These are phyloP conservation scores for Xanthoparmelia taractica DNA, from an alignment of 495 filamentous ascomycete genomes.

Conservation along the genomic window DNA sequence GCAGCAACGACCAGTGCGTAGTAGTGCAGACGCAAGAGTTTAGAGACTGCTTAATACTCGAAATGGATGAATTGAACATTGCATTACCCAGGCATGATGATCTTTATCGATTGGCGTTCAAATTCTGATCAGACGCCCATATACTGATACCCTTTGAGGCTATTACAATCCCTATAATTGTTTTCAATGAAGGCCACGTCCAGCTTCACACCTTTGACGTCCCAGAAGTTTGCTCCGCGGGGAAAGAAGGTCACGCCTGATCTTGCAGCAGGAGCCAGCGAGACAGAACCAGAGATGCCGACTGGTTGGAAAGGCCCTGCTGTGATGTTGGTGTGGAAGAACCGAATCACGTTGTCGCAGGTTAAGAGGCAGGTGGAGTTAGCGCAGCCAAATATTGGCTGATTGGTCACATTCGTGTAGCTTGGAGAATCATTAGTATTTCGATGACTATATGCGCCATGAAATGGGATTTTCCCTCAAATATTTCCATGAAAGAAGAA, in stretches of 20 bases:
- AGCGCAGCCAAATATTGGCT: slow-evolving; percentile 16
- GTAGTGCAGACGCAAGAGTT: too few relatives aligned
- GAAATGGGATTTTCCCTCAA: too few relatives aligned
- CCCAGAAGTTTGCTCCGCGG: not conserved
- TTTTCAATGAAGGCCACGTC: slow-evolving; percentile 14
- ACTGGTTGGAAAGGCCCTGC: not conserved
- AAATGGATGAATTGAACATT: too few relatives aligned
- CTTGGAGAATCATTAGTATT: too few relatives aligned
- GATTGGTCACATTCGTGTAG: slow-evolving; percentile 14
- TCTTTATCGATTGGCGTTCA: too few relatives aligned
- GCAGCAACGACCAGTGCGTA: too few relatives aligned
- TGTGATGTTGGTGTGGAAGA: slow-evolving; percentile 17
- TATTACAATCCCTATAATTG: slow-evolving; percentile 11
- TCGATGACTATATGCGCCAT: too few relatives aligned
- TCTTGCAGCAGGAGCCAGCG: not conserved
- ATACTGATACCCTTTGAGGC: slow-evolving; percentile 11
- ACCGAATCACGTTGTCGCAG: slow-evolving; percentile 12
- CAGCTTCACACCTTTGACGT: slow-evolving; percentile 9
- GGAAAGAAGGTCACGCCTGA: slow-evolving; percentile 11
- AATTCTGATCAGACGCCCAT: slow-evolving; percentile 3
- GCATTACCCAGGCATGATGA: too few relatives aligned
- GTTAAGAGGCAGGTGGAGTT: slow-evolving; percentile 4
- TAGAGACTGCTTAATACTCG: too few relatives aligned
- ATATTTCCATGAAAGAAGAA: too few relatives aligned
- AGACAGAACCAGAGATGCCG: slow-evolving; percentile 11